Evolutionary conservation across 768 basidiomycete species (phyloP), one percentile per base, ranked within the genome.

Genomic region (Tylopilus plumbeoviolaceoides): DNA sequence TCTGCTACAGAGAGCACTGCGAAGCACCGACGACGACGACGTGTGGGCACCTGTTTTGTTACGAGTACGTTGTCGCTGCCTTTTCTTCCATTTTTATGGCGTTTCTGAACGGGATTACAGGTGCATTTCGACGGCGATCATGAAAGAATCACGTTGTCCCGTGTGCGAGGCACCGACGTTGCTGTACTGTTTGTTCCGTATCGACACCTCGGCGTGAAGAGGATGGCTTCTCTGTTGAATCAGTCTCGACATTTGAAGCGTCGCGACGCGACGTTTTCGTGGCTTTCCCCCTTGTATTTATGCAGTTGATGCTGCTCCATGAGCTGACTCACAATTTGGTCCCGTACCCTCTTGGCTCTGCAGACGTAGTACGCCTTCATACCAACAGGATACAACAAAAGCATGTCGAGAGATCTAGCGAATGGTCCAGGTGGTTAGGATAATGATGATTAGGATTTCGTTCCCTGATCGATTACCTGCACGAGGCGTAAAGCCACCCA

Each of bases 31-130:
- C 81, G 25, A 81, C 78, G 33, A 83, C 79, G 5, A 78, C 80
- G 70, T 85, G 83, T 60, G 83, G 83, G 9, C 83, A 85, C 56
- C 66, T 85, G 27, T 85, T 85, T 57, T 85, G 83, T 58, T 73
- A 82, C 52, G 61, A 55, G 78, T 70, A 51, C 56, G 64, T 57
- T 7, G 2, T 10, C 28, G 7, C 28, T 30, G 7, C 10, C 7
- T 30, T 7, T 5, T 8, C 27, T 4, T 28, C 27, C 27, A 5
- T 28, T 28, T 30, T 7, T 10, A 30, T 30, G 8, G 20, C 20
- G 12, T 14, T 27, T 45, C 47, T 59, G 18, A 58, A 51, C 30
- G 11, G 44, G 53, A 7, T 7, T 36, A 4, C 59, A 84, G 82
- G 36, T 83, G 82, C 56, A 83, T 84, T 50, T 75, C 77, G 5